Evolutionary conservation across 1,284 basidiomycete genomes (phyloP), one percentile per base, ranked within the genome.

Genomic region (Pseudozyma hubeiensis): DNA sequence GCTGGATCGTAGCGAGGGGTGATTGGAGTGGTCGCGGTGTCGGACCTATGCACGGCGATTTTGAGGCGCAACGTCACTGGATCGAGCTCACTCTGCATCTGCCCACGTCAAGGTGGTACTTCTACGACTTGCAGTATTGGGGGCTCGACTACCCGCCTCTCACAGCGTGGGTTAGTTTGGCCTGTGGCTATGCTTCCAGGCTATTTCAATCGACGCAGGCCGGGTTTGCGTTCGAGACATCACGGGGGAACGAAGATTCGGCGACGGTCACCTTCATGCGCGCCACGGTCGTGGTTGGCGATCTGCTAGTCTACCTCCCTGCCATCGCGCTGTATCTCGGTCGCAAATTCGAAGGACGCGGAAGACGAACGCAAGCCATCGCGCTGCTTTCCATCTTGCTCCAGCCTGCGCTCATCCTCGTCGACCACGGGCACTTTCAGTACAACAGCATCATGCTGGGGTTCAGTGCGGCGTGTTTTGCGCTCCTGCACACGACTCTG

Each of bases 11-110:
- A 5, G 77, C 55, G 6, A 55, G 69, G 2, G 74, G 75, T 46
- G 71, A 73, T 34, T 82, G 72, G 74, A 80, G 93, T 91, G 79
- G 93, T 7, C 85, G 89, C 63, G 87, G 84, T 16, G 89, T 88
- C 3, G 90, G 92, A 0, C 93, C 93, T 0, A 90, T 94, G 89
- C 92, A 89, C 70, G 94, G 94, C 16, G 94, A 97, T 85, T 93
- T 93, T 77, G 94, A 97, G 84, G 94, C 94, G 0, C 94, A 96
- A 81, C 87, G 94, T 53, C 93, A 96, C 85, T 96, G 93, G 94
- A 92, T 95, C 90, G 93, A 95, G 77, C 84, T 96, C 45, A 93
- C 93, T 0, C 85, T 89, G 34, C 91, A 93, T 79, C 86, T 93
- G 4, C 92, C 92, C 0, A 79, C 89, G 30, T 87, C 86, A 9